A percentile compares a stretch with the other conserved stretches of the same genome.
Conservation (phyloP, 345 rosid genomes). For the Arabidopsis suecica region DNA sequence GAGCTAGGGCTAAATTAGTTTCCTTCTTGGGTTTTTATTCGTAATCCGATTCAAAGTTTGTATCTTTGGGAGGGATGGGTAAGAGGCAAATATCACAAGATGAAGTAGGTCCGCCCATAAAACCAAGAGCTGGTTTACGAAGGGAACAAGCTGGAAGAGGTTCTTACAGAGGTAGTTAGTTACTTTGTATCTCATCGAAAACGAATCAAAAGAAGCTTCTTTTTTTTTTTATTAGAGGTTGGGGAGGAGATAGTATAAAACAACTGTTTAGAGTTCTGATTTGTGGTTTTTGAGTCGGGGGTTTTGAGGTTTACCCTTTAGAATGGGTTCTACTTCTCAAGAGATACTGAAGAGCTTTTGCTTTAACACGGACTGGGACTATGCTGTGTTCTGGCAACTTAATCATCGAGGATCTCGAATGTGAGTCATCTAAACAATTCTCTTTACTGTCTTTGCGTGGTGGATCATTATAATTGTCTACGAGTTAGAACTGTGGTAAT, state of each 20-base stretch:
- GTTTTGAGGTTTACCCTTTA: constrained; percentile 26
- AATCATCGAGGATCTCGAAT: constrained; percentile 66
- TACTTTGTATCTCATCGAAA: constrained; percentile 25
- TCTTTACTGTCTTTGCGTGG: neutral
- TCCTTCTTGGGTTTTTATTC: constrained; percentile 10
- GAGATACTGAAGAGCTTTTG: constrained; percentile 74
- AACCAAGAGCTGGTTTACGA: constrained; percentile 82
- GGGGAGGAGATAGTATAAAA: constrained; percentile 25
- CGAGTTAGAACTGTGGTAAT: neutral
- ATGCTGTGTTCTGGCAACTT: constrained; percentile 92
- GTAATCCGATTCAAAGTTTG: neutral
- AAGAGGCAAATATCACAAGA: constrained; percentile 71
- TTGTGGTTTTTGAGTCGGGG: constrained; percentile 36
- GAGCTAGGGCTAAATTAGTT: constrained; percentile 35
- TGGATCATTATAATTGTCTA: neutral
- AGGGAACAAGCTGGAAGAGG: constrained; percentile 98
- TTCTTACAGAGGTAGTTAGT: constrained; percentile 94
- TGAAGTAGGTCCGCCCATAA: constrained; percentile 86
- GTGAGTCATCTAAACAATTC: constrained; percentile 49
- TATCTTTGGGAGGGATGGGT: constrained; percentile 68
- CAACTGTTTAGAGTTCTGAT: constrained; percentile 15
- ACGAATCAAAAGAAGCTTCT: neutral
- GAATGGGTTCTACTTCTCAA: constrained; percentile 67
- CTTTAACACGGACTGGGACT: constrained; percentile 75
- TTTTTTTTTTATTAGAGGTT: constrained; percentile 25